A percentile compares a stretch with the other conserved stretches of the same genome.
Evolutionary conservation across 495 filamentous ascomycete species (phyloP).

Genomic region (Lasiosphaeris hirsuta): DNA sequence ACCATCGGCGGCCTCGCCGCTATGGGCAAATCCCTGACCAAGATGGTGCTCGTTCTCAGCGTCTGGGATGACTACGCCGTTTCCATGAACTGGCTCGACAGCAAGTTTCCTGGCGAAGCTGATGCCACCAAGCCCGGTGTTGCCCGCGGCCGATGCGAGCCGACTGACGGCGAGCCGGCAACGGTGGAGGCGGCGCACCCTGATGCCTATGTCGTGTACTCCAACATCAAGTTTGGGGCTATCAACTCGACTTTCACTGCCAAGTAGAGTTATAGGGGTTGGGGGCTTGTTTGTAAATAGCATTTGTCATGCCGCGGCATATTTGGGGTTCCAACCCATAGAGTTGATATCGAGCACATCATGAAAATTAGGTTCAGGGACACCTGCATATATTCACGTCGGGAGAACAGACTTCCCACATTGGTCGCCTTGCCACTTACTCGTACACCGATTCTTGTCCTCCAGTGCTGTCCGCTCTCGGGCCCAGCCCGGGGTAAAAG

Average conservation of each 20-base stretch:
- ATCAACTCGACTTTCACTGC: slow-evolving; percentile 31
- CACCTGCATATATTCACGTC: no score
- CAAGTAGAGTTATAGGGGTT: slow-evolving; percentile 3
- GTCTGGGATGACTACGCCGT: slow-evolving; percentile 67
- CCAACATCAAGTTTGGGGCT: slow-evolving; percentile 59
- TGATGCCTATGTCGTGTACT: slow-evolving; percentile 57
- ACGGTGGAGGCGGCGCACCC: slow-evolving; percentile 50
- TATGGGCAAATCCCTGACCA: slow-evolving; percentile 55
- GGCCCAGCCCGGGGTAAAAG: no score
- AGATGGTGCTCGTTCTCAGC: slow-evolving; percentile 67
- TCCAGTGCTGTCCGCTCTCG: no score
- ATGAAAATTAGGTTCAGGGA: no score
- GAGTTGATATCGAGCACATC: no score
- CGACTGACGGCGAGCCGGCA: slow-evolving; percentile 48
- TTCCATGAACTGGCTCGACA: slow-evolving; percentile 73
- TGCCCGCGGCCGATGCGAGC: slow-evolving; percentile 59
- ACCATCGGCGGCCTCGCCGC: slow-evolving; percentile 53
- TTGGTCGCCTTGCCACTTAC: no score
- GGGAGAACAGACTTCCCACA: no score
- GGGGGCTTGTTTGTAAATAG: no score
- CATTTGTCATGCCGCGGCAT: no score
- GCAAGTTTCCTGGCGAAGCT: slow-evolving; percentile 54
- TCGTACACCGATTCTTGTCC: no score
- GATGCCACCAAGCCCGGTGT: slow-evolving; percentile 51
- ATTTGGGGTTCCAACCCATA: no score